Evolutionary conservation across 1,284 basidiomycete species (phyloP).

Genomic region (Pseudozyma pruni): DNA sequence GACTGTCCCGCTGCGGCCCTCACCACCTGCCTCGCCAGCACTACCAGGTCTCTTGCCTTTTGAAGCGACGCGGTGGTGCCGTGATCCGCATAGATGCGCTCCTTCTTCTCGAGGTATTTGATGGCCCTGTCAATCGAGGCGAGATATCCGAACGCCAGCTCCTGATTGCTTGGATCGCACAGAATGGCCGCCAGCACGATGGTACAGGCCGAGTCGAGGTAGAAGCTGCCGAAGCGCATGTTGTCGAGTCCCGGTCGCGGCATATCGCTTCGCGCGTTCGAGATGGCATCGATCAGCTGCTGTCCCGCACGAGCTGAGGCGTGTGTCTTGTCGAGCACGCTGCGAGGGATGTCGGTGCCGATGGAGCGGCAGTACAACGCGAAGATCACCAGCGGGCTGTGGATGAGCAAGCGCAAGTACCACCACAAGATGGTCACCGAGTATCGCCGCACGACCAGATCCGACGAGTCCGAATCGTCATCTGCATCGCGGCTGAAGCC

Average conservation of each 20-base stretch:
- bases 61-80: constrained; percentile 43
- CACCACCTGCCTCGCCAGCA: constrained; percentile 42
- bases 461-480: constrained; percentile 38
- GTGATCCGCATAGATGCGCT: constrained; percentile 41
- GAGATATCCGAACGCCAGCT: constrained; percentile 39
- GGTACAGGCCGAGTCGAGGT: constrained; percentile 45
- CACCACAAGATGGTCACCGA: constrained; percentile 43
- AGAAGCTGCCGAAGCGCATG: constrained; percentile 47
- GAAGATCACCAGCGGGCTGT: constrained; percentile 45
- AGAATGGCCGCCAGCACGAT: constrained; percentile 41
- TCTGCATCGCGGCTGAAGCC: constrained; percentile 31
- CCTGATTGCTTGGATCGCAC: constrained; percentile 45
- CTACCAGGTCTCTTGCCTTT: constrained; percentile 45
- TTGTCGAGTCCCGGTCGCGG: constrained; percentile 43
- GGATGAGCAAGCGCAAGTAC: constrained; percentile 44
- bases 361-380: constrained; percentile 46
- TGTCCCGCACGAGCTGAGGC: constrained; percentile 31
- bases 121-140: constrained; percentile 44
- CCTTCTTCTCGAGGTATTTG: constrained; percentile 47
- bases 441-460: constrained; percentile 44
- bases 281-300: constrained; percentile 45
- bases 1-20: constrained; percentile 33
- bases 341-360: constrained; percentile 34
- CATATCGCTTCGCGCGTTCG: constrained; percentile 32
- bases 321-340: constrained; percentile 39